These are phyloP conservation scores for Aspergillus fischeri DNA, from an alignment of 2,329 filamentous ascomycete species.

Conservation along the genomic window DNA sequence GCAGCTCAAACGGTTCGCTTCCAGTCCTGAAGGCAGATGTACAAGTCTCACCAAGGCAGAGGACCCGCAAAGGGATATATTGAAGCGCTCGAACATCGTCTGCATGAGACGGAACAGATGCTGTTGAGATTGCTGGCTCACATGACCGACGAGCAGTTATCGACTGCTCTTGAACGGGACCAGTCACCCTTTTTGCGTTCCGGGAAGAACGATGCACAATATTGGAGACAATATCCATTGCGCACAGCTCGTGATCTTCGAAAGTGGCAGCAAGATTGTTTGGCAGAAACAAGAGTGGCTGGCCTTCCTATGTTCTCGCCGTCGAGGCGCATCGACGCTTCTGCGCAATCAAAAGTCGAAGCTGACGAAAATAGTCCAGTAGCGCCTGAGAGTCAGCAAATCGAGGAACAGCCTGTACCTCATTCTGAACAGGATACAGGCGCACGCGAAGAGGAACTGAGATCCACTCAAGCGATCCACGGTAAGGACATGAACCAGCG, in stretches of 20 bases:
- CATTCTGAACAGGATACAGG: neutral
- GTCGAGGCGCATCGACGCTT: neutral
- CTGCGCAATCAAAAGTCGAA: neutral
- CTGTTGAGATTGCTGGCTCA: slow-evolving; percentile 36
- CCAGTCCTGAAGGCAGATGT: neutral
- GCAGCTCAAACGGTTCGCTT: slow-evolving; percentile 33
- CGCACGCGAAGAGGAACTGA: neutral
- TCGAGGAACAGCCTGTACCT: neutral
- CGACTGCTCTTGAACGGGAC: slow-evolving; percentile 13
- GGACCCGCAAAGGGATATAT: slow-evolving; percentile 47
- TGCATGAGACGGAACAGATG: slow-evolving; percentile 40
- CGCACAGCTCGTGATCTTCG: slow-evolving; percentile 30
- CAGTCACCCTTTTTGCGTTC: slow-evolving; percentile 16
- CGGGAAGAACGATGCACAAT: slow-evolving; percentile 32
- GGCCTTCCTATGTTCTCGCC: neutral
- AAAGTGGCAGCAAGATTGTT: slow-evolving; percentile 33
- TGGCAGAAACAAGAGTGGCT: neutral
- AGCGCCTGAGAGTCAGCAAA: neutral
- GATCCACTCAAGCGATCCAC: neutral
- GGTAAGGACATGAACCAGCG: neutral
- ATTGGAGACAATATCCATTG: slow-evolving; percentile 37
- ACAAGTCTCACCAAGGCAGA: slow-evolving; percentile 18
- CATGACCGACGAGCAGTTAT: slow-evolving; percentile 30
- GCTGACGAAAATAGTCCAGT: neutral
- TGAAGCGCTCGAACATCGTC: slow-evolving; percentile 41